Evolutionary conservation across 805 yeast species (phyloP).

Genomic region (Candida saitoana): DNA sequence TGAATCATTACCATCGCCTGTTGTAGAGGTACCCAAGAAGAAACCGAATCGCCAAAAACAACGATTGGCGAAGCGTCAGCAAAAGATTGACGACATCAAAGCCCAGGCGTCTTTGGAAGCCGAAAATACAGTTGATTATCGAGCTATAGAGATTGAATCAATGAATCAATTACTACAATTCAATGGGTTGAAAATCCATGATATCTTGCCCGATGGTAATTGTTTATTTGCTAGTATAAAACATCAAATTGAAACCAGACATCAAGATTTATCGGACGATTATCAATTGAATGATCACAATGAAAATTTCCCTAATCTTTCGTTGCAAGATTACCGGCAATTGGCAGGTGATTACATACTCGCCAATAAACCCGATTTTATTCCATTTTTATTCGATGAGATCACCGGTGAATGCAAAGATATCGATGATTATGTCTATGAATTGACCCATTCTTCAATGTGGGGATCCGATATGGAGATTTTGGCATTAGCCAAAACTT

Average conservation of each 20-base stretch:
- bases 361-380: constrained; percentile 60
- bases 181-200: constrained; percentile 51
- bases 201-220: constrained; percentile 89
- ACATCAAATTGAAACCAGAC: constrained; percentile 68
- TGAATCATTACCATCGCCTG: no score
- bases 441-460: constrained; percentile 70
- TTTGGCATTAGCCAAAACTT: constrained; percentile 71
- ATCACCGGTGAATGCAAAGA: constrained; percentile 59
- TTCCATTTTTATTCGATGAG: constrained; percentile 83
- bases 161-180: constrained; percentile 50
- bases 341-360: constrained; percentile 66
- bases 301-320: constrained; percentile 5
- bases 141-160: constrained; percentile 67
- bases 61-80: constrained; percentile 70
- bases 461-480: constrained; percentile 98
- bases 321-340: constrained; percentile 55
- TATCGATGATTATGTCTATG: constrained; percentile 62
- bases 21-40: constrained; percentile 5
- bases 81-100: constrained; percentile 56
- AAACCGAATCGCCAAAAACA: constrained; percentile 84
- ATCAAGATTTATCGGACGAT: constrained; percentile 11
- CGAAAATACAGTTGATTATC: constrained; percentile 55
- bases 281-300: neutral
- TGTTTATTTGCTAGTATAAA: constrained; percentile 83
- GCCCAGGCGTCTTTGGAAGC: constrained; percentile 75